Conservation (phyloP, 495 filamentous ascomycete genomes). For the Penicillium canescens region DNA sequence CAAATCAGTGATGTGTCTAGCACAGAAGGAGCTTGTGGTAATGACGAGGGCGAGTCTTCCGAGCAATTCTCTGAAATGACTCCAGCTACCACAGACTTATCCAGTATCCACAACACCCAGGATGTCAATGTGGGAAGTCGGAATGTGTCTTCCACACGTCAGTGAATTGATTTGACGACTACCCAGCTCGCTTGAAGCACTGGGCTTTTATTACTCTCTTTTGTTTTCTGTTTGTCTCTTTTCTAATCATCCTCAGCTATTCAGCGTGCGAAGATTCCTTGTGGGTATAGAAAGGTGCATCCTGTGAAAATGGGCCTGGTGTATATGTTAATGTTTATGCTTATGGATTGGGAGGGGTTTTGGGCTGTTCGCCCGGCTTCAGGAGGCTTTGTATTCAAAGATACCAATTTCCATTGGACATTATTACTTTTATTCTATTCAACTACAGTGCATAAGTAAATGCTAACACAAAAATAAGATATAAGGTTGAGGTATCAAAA, state of each 20-base stretch:
- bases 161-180: background rate
- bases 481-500: background rate
- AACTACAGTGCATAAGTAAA: background rate
- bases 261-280: background rate
- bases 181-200: background rate
- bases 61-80: background rate
- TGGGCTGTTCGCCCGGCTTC: background rate
- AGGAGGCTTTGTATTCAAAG: background rate
- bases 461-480: background rate
- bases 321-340: background rate
- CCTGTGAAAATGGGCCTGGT: background rate
- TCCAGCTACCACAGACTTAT: background rate
- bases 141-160: too few relatives aligned
- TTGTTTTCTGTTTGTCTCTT: background rate
- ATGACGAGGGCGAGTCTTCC: background rate
- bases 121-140: too few relatives aligned
- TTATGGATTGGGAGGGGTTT: background rate
- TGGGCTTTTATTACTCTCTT: background rate
- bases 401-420: background rate
- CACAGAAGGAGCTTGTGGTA: background rate
- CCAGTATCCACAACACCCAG: background rate
- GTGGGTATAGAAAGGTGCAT: background rate
- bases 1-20: conserved; percentile 8
- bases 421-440: background rate
- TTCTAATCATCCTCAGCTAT: background rate